These are phyloP conservation scores for Haematococcus lacustris DNA, from an alignment of 139 green algal species.

Conservation along the genomic window DNA sequence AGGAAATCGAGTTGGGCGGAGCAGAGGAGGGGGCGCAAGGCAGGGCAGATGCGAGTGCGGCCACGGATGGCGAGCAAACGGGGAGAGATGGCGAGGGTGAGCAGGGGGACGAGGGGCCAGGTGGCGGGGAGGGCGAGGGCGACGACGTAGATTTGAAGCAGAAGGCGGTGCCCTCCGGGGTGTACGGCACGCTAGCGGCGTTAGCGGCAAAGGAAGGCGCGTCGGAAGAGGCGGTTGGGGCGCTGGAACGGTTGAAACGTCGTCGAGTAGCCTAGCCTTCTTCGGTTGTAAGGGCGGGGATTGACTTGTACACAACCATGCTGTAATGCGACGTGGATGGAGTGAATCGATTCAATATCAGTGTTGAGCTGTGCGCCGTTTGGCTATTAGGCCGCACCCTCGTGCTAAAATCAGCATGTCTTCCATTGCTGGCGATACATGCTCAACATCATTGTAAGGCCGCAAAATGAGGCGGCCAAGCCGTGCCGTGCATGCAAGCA, in stretches of 20 bases:
- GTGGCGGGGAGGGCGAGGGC: slow-evolving; percentile 46
- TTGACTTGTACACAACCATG: no score
- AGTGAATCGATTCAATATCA: no score
- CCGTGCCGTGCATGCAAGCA: no score
- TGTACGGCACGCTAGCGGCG: slow-evolving; percentile 61
- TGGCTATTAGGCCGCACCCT: no score
- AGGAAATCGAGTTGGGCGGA: no score
- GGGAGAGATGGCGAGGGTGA: slow-evolving; percentile 70
- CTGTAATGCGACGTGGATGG: no score
- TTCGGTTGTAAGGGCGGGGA: no score
- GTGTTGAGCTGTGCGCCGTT: no score
- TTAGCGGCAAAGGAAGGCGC: background rate
- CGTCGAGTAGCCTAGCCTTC: background rate
- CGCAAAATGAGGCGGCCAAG: no score
- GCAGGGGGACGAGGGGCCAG: slow-evolving; percentile 41
- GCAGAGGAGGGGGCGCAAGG: background rate
- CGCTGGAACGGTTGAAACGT: slow-evolving; percentile 45
- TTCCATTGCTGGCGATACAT: no score
- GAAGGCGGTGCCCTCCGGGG: slow-evolving; percentile 71
- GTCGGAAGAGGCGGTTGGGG: slow-evolving; percentile 20
- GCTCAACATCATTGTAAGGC: no score
- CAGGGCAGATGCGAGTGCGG: background rate
- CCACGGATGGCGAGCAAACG: slow-evolving; percentile 70
- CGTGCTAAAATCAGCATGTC: no score
- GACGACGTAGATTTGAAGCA: slow-evolving; percentile 33